Evolutionary conservation across 1,284 basidiomycete genomes (phyloP), one percentile per base, ranked within the genome.

Genomic region (Ganoderma sp.): DNA sequence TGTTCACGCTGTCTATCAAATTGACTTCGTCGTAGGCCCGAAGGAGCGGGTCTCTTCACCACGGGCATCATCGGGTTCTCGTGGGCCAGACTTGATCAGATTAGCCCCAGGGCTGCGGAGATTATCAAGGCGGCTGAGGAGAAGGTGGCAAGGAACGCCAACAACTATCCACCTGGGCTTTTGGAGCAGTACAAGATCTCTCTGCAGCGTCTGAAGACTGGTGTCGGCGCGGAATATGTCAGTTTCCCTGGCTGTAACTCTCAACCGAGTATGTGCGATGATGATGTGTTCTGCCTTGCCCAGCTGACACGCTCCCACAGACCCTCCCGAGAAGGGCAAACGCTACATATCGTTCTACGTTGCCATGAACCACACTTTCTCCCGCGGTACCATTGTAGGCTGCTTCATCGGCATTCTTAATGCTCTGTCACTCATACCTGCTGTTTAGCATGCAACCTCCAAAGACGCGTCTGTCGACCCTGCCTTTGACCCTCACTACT

Each of bases 401-500:
- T 14, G 1, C 6, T 3, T 17, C 2, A 1, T 45, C 6, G 6
- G 2, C 7, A 6, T 14, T 22, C 9, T 19, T 15, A 0, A 28
- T 12, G n/a, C 17, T 57, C 17, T 58, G 12, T 5, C 5, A 15
- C 15, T 15, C 34, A 8, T 8, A 25, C 12, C 25, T 63, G 32
- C 14, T 12, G 4, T 34, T 32, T 34, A 72, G 71, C 83, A 84
- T 64, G 76, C 82, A 19, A 78, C 75, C 0, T 81, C 81, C 2
- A 75, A 74, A 58, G 79, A 87, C 70, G 83, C 85, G 0, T 61
- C 71, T 6, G 78, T 76, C 17, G 78, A 84, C 57, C 83, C 86
- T 0, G 76, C 78, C 32, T 78, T 86, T 41, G 83, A 88, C 70
- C 85, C 86, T 52, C 80, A 80, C 61, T 84, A 84, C 74, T 85